Evolutionary conservation across 140 eudicot genomes (phyloP).

Genomic region (Bidens hawaiensis): DNA sequence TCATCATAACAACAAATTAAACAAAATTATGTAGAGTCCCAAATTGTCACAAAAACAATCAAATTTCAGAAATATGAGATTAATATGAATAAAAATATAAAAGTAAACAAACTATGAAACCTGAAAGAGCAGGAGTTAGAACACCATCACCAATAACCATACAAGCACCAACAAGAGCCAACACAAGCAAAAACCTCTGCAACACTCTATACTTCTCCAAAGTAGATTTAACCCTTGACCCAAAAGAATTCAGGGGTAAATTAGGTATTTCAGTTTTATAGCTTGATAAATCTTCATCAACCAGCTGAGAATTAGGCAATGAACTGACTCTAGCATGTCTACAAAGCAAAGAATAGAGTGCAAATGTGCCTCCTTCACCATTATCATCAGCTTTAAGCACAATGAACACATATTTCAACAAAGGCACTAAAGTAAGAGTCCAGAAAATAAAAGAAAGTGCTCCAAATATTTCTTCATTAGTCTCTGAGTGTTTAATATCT

Average conservation of each 20-base stretch:
- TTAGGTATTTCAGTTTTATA: slow-evolving; percentile 52
- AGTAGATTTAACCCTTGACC: slow-evolving; percentile 68
- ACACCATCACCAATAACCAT: slow-evolving; percentile 99
- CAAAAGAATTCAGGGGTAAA: slow-evolving; percentile 40
- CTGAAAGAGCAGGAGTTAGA: slow-evolving; percentile 92
- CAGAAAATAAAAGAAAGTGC: slow-evolving; percentile 85
- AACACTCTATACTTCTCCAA: slow-evolving; percentile 74
- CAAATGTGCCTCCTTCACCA: slow-evolving; percentile 99
- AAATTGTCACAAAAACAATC: too few relatives aligned
- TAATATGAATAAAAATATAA: background rate
- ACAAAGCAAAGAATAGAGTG: slow-evolving; percentile 77
- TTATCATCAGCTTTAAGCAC: slow-evolving; percentile 93
- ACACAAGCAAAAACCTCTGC: slow-evolving; percentile 70
- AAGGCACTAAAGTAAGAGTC: slow-evolving; percentile 87
- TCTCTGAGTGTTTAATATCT: slow-evolving; percentile 78
- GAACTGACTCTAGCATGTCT: slow-evolving; percentile 80
- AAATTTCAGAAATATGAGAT: too few relatives aligned
- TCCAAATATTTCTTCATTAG: slow-evolving; percentile 90
- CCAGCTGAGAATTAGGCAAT: slow-evolving; percentile 73
- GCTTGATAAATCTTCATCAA: slow-evolving; percentile 77
- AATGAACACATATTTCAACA: slow-evolving; percentile 83
- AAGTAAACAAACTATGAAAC: slow-evolving; percentile 23
- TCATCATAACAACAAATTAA: slow-evolving; percentile 12
- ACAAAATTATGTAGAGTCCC: too few relatives aligned
- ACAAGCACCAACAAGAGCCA: slow-evolving; percentile 98